Base-by-base conservation (phyloP, 2,329 filamentous ascomycete species). In the Aspergillus quadrilineatus region DNA sequence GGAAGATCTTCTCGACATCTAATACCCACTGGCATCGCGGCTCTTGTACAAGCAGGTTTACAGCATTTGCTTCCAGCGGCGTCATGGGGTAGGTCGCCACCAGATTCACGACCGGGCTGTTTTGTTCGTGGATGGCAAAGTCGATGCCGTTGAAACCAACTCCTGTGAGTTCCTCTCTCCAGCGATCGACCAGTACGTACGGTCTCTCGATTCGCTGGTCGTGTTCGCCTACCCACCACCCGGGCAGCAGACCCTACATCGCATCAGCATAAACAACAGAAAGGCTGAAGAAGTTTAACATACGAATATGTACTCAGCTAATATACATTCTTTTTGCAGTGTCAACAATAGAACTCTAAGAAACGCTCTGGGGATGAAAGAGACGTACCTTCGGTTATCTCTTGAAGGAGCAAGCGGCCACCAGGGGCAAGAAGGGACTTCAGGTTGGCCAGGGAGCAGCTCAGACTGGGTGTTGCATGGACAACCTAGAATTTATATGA, bases 391-490 rank as follows among this genome's bases (percentile, higher is more conserved):
- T 39, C 47, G 5, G 17, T n/a, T 9, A 50, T 22, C 28, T 61
- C 59, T 12, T 58, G 43, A 3, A 59, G 17, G 10, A 59, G 41
- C 9, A 59, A 43, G 4, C 44, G 44, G 1, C 57, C 57, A 10
- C 44, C 32, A 1, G 57, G 44, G 3, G 41, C 17, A 4, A 59
- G 53, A 10, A 59, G 28, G 4, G 36, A 12, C 3, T 39, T 46
- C 4, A 55, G 34, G 15, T 53, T 47, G 4, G n/a, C 28, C 7
- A 56, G 45, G 2, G 53, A 53, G 4, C 22, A 2, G 48, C 32
- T 42, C 1, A 53, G 36, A 62, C 32, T 55, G 34, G 56, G 48
- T 1, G 72, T 73, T 0, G 71, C 71, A 36, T 75, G 70, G 17
- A 74, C 60, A 4, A 74, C 73, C 47, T 50, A 15, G 2, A 2